Conservation (phyloP, 441 rosid species). For the Pelargonium australe region DNA sequence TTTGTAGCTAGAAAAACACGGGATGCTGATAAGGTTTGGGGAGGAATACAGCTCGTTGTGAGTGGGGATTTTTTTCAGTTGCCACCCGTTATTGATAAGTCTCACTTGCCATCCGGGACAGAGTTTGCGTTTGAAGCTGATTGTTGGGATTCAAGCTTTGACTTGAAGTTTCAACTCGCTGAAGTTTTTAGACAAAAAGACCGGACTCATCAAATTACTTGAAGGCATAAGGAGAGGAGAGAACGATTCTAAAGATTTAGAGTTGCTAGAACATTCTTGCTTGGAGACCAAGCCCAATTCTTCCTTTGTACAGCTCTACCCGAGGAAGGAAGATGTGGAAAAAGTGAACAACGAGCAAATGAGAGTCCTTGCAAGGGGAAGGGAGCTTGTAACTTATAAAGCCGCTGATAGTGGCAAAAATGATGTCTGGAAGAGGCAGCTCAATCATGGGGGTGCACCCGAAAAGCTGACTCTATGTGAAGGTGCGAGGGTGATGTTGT, state of each 20-base stretch:
- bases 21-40: conserved; percentile 22
- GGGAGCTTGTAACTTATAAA: conserved; percentile 5
- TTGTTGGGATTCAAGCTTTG: conserved; percentile 38
- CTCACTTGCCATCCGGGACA: neutral
- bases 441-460: conserved; percentile 23
- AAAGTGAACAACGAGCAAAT: conserved; percentile 12
- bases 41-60: conserved; percentile 33
- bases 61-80: conserved; percentile 34
- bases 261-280: conserved; percentile 13
- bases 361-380: conserved; percentile 19
- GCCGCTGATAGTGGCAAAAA: conserved; percentile 19
- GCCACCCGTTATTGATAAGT: conserved; percentile 16
- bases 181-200: conserved; percentile 33
- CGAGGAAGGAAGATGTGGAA: conserved; percentile 19
- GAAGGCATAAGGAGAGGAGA: conserved; percentile 33
- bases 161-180: conserved; percentile 26
- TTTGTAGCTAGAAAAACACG: conserved; percentile 24
- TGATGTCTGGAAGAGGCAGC: conserved; percentile 17
- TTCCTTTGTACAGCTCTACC: conserved; percentile 26
- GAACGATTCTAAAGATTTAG: conserved; percentile 15
- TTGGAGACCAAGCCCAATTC: conserved; percentile 18
- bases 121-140: conserved; percentile 36
- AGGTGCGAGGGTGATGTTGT: conserved; percentile 38
- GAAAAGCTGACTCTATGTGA: conserved; percentile 13
- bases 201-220: conserved; percentile 22